Evolutionary conservation across 2,329 filamentous ascomycete species (phyloP).

Genomic region (Colletotrichum gloeosporioides): DNA sequence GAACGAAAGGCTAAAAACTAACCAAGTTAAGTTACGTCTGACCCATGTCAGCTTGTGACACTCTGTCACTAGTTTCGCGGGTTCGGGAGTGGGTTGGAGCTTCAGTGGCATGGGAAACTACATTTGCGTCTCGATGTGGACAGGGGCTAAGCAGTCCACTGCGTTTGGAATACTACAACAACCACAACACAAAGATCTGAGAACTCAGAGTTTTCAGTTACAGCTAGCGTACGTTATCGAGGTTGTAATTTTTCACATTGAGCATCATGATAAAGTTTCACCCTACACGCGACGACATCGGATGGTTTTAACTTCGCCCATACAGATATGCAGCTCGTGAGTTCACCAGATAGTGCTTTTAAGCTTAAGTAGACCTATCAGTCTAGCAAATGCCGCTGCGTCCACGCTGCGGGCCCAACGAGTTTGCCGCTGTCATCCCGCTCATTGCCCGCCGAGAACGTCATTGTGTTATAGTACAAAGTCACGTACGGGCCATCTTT

Average conservation of each 20-base stretch:
- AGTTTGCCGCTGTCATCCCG: not conserved
- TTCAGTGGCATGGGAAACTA: not conserved
- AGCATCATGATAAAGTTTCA: not conserved
- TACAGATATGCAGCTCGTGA: not conserved
- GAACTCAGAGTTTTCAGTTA: not conserved
- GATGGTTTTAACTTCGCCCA: not conserved
- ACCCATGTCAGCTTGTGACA: not conserved
- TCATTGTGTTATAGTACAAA: slow-evolving; percentile 17
- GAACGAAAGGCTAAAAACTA: not conserved
- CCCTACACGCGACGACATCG: not conserved
- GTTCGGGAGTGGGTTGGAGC: not conserved
- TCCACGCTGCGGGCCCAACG: slow-evolving; percentile 11
- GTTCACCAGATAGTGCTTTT: not conserved
- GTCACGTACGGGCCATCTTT: slow-evolving; percentile 8
- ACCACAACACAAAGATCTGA: not conserved
- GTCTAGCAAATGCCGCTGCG: slow-evolving; percentile 12
- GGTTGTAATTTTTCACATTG: not conserved
- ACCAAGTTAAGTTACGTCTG: not conserved
- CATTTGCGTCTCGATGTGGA: not conserved
- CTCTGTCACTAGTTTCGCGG: not conserved
- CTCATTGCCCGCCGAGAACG: not conserved
- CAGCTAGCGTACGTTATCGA: not conserved
- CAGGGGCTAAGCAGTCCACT: not conserved
- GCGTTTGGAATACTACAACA: not conserved
- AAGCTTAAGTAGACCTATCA: not conserved